Evolutionary conservation across 768 basidiomycete genomes (phyloP).

Genomic region (Pisolithus sp.): DNA sequence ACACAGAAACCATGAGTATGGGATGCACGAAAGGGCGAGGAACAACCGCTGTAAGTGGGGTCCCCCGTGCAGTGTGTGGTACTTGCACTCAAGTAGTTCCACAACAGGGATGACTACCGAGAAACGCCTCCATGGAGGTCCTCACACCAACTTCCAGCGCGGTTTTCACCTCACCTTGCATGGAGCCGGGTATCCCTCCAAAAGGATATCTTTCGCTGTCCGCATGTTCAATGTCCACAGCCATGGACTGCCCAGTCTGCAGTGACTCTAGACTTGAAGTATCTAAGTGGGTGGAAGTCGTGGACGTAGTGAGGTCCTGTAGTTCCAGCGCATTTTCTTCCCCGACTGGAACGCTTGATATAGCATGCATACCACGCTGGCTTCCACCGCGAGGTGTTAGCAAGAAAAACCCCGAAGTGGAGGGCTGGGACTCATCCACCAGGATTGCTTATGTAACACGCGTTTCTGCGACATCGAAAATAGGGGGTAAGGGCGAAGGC

Average conservation of each 20-base stretch:
- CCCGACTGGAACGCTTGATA: no score
- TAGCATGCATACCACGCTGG: background rate
- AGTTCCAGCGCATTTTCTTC: slow-evolving; percentile 14
- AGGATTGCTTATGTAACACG: no score
- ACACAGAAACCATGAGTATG: slow-evolving; percentile 11
- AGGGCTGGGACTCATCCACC: no score
- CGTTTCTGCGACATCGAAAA: no score
- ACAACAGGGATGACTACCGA: slow-evolving; percentile 2
- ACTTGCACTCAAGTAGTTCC: background rate
- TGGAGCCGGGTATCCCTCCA: slow-evolving; percentile 9
- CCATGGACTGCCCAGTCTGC: slow-evolving; percentile 6
- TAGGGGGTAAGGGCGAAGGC: no score
- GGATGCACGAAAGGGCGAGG: background rate
- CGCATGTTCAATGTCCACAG: background rate
- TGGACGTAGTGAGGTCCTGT: slow-evolving; percentile 8
- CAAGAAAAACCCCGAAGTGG: no score
- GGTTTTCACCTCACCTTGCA: slow-evolving; percentile 15
- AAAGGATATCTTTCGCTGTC: slow-evolving; percentile 9
- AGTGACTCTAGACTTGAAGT: slow-evolving; percentile 2
- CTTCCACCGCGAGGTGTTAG: background rate
- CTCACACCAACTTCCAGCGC: slow-evolving; percentile 15
- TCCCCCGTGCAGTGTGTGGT: background rate
- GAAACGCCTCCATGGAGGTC: slow-evolving; percentile 15
- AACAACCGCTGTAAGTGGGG: slow-evolving; percentile 17
- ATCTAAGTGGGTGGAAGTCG: background rate